These are phyloP conservation scores for Vitis hybrid DNA, from an alignment of 177 flowering plant genomes.

Conservation along the genomic window DNA sequence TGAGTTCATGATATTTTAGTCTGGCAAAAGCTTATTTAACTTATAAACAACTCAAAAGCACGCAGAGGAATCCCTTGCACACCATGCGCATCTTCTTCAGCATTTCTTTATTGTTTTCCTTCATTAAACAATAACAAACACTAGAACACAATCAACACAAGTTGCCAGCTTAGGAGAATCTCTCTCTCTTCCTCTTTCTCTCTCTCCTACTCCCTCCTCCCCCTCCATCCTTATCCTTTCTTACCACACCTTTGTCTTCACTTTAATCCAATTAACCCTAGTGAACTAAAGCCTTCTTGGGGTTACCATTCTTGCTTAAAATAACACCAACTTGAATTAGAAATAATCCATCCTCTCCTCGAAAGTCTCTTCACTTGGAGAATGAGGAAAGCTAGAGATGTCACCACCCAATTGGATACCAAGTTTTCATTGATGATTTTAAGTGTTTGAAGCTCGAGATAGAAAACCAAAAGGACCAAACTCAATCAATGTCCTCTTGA, in stretches of 20 bases:
- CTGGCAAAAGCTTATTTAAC: slow-evolving; percentile 3
- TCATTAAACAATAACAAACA: background rate
- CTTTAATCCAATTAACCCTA: slow-evolving; percentile 15
- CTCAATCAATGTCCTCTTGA: no score
- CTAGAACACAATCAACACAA: slow-evolving; percentile 10
- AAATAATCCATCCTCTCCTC: slow-evolving; percentile 1
- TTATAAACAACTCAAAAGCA: slow-evolving; percentile 27
- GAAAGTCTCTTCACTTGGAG: background rate
- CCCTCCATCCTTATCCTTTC: slow-evolving; percentile 29
- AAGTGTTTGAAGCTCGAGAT: no score
- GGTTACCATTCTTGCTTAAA: slow-evolving; percentile 6
- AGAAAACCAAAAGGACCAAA: no score
- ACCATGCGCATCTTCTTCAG: slow-evolving; percentile 30
- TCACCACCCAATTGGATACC: background rate
- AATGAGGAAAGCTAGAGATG: background rate
- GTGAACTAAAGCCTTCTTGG: background rate
- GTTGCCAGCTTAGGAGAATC: slow-evolving; percentile 23
- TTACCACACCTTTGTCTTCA: slow-evolving; percentile 5
- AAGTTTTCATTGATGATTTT: no score
- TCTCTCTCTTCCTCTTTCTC: slow-evolving; percentile 13
- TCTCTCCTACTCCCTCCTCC: slow-evolving; percentile 5
- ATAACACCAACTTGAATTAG: slow-evolving; percentile 9
- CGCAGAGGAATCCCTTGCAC: slow-evolving; percentile 17
- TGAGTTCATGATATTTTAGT: background rate
- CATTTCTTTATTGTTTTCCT: background rate